These are phyloP conservation scores for Nakazawaea ishiwadae DNA, from an alignment of 805 yeast genomes.

Conservation along the genomic window DNA sequence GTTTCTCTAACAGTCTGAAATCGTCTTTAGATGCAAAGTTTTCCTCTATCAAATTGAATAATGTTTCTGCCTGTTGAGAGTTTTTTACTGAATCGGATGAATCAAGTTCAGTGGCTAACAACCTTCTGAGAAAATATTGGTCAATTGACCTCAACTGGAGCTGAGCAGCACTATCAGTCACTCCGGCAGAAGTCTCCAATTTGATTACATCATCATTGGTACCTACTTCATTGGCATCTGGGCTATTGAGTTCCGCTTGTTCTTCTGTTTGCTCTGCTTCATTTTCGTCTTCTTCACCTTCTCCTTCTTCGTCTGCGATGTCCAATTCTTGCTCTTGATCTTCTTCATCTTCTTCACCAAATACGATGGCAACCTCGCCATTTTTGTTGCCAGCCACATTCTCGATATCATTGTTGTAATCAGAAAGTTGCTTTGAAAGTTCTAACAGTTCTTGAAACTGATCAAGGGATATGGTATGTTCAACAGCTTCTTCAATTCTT, in stretches of 20 bases:
- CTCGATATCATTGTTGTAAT: slow-evolving; percentile 29
- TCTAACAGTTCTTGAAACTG: slow-evolving; percentile 41
- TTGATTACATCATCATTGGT: slow-evolving; percentile 24
- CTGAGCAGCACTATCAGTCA: slow-evolving; percentile 19
- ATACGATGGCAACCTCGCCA: slow-evolving; percentile 35
- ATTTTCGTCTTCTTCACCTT: slow-evolving; percentile 19
- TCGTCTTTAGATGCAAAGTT: slow-evolving; percentile 22
- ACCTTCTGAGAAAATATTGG: slow-evolving; percentile 49
- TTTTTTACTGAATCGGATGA: slow-evolving; percentile 33
- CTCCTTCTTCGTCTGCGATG: slow-evolving; percentile 20
- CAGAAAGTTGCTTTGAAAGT: slow-evolving; percentile 45
- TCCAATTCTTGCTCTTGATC: slow-evolving; percentile 28
- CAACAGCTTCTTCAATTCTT: slow-evolving; percentile 50
- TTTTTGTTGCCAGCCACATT: slow-evolving; percentile 22
- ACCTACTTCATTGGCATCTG: too few relatives aligned
- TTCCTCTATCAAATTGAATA: slow-evolving; percentile 36
- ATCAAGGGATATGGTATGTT: slow-evolving; percentile 32
- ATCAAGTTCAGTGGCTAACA: slow-evolving; percentile 30
- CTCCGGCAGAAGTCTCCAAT: slow-evolving; percentile 21
- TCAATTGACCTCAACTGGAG: slow-evolving; percentile 22
- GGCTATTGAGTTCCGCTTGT: too few relatives aligned
- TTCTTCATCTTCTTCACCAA: slow-evolving; percentile 41
- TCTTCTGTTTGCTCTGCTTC: too few relatives aligned
- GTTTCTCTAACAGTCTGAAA: slow-evolving; percentile 45
- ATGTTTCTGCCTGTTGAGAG: slow-evolving; percentile 31